phyloP scores from a whole-genome alignment of 176 grass and related monocot species.

The Dactylis glomerata region DNA sequence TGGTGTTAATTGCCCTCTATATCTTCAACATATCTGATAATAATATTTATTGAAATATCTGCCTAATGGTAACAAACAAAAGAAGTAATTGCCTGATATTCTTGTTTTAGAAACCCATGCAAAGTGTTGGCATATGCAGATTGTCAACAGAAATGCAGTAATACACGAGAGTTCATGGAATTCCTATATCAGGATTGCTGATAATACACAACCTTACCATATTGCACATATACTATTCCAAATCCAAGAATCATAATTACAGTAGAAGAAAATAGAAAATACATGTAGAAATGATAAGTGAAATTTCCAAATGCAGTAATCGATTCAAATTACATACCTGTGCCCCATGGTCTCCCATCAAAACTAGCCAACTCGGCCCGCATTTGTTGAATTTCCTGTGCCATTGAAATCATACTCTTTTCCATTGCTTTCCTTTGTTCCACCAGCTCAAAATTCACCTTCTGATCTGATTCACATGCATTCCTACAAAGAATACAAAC shows the following conservation, averaged over 20 bases:
- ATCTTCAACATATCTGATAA: background rate
- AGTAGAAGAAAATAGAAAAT: background rate
- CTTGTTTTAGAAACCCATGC: background rate
- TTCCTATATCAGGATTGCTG: background rate
- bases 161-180: background rate
- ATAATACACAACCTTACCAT: background rate
- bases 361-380: constrained; percentile 40
- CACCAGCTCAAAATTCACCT: constrained; percentile 64
- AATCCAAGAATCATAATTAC: background rate
- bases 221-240: background rate
- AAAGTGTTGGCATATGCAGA: background rate
- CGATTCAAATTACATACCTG: constrained; percentile 29
- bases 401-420: constrained; percentile 66
- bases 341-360: constrained; percentile 49
- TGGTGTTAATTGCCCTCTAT: background rate
- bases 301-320: background rate
- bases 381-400: constrained; percentile 66
- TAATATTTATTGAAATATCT: background rate
- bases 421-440: constrained; percentile 80
- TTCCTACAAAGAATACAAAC: constrained; percentile 34
- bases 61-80: background rate
- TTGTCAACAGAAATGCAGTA: constrained; percentile 6
- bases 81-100: background rate
- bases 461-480: constrained; percentile 51
- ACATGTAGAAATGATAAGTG: background rate